Evolutionary conservation across 2,329 filamentous ascomycete genomes (phyloP).

Genomic region (Berkeleyomyces rouxiae): DNA sequence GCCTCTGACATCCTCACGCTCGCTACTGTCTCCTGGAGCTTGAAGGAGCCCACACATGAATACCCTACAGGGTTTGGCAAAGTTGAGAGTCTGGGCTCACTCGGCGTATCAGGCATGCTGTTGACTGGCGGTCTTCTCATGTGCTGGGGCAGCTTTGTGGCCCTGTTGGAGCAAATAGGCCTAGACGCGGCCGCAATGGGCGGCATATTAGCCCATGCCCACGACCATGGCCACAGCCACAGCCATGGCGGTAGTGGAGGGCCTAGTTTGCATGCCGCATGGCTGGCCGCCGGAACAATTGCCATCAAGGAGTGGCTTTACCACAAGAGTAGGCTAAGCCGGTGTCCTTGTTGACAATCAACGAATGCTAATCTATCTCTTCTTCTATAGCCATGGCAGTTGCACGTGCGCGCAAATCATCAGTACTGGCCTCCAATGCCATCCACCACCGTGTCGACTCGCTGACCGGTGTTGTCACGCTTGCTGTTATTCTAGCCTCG

Average conservation of each 20-base stretch:
- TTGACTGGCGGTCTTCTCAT: slow-evolving; percentile 83
- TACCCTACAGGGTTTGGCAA: slow-evolving; percentile 94
- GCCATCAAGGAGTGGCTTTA: slow-evolving; percentile 94
- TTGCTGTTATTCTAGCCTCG: slow-evolving; percentile 75
- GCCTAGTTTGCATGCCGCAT: slow-evolving; percentile 85
- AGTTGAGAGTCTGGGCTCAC: slow-evolving; percentile 84
- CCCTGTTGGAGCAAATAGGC: slow-evolving; percentile 14
- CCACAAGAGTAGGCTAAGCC: slow-evolving; percentile 61
- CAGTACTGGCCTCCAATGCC: slow-evolving; percentile 88
- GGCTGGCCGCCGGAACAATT: slow-evolving; percentile 82
- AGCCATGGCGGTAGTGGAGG: slow-evolving; percentile 35
- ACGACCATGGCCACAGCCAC: slow-evolving; percentile 47
- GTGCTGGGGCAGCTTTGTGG: slow-evolving; percentile 54
- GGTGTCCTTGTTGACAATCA: background rate
- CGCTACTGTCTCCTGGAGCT: slow-evolving; percentile 82
- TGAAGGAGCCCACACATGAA: slow-evolving; percentile 64
- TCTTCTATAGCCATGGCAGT: slow-evolving; percentile 67
- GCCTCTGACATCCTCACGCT: slow-evolving; percentile 90
- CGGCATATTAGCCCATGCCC: slow-evolving; percentile 45
- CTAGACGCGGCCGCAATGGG: slow-evolving; percentile 31
- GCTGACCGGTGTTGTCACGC: slow-evolving; percentile 81
- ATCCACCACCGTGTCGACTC: slow-evolving; percentile 94
- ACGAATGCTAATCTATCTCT: background rate
- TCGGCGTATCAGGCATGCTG: slow-evolving; percentile 85
- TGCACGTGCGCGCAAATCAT: slow-evolving; percentile 82